Evolutionary conservation across 2,329 filamentous ascomycete species (phyloP).

Genomic region (Lasiodiplodia theobromae): DNA sequence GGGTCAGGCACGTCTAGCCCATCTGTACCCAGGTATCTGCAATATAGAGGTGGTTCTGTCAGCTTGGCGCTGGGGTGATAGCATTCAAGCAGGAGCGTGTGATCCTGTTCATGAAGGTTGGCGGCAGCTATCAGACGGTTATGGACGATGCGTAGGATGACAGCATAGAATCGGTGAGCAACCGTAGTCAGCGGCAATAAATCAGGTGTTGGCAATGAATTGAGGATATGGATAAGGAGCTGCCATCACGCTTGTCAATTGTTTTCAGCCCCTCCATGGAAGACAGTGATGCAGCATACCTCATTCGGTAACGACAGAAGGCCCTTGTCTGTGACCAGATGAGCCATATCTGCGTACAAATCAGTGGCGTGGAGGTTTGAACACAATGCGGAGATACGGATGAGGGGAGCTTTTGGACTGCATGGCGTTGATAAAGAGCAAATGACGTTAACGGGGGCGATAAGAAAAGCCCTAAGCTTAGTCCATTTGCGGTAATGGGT

Average conservation of each 20-base stretch:
- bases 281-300: conserved; percentile 33
- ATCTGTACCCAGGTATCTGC: conserved; percentile 70
- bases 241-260: conserved; percentile 29
- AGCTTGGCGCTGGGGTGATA: conserved; percentile 75
- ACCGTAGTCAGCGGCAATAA: conserved; percentile 63
- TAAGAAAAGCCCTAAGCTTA: conserved; percentile 4
- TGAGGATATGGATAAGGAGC: conserved; percentile 54
- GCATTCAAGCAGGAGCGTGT: conserved; percentile 78
- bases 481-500: neutral
- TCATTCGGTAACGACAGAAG: conserved; percentile 45
- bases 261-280: neutral
- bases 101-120: conserved; percentile 58
- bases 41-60: conserved; percentile 72
- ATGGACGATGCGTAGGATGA: conserved; percentile 70
- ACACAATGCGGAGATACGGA: neutral
- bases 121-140: conserved; percentile 68
- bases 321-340: conserved; percentile 5
- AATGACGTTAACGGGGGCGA: conserved; percentile 16
- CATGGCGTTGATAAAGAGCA: conserved; percentile 2
- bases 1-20: conserved; percentile 57
- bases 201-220: conserved; percentile 49
- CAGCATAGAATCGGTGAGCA: conserved; percentile 68
- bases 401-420: conserved; percentile 26
- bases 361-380: neutral
- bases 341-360: conserved; percentile 28